Conservation (phyloP, 1,284 basidiomycete species). For the Ceratobasidium sp. region DNA sequence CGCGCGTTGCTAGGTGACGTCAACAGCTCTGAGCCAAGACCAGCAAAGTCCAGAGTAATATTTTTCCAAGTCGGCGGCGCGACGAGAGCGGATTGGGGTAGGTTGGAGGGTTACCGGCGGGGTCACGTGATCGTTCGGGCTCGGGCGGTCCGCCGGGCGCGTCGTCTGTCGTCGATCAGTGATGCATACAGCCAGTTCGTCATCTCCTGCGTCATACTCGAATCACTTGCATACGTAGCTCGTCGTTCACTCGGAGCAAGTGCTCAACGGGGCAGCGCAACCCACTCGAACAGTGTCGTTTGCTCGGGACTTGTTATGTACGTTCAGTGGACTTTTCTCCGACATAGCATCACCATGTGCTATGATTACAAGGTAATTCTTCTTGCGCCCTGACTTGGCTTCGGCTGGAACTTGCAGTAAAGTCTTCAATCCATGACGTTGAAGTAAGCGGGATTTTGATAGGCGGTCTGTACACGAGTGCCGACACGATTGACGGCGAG, state of each 20-base stretch:
- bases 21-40: background rate
- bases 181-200: background rate
- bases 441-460: too few relatives aligned
- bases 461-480: too few relatives aligned
- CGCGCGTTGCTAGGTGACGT: constrained; percentile 33
- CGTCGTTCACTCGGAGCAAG: too few relatives aligned
- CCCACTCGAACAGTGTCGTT: too few relatives aligned
- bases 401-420: too few relatives aligned
- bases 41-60: background rate
- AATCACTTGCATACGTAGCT: too few relatives aligned
- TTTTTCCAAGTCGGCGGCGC: background rate
- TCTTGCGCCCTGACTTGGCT: too few relatives aligned
- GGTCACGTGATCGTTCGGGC: constrained; percentile 17
- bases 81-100: constrained; percentile 9
- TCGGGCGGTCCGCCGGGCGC: background rate
- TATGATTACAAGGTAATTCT: too few relatives aligned
- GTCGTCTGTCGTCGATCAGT: background rate
- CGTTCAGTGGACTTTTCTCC: background rate
- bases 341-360: background rate
- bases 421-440: too few relatives aligned
- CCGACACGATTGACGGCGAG: too few relatives aligned
- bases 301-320: background rate
- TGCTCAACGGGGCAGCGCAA: too few relatives aligned
- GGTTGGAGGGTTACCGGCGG: constrained; percentile 31
- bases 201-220: too few relatives aligned